Evolutionary conservation across 305 asterid genomes (phyloP), one percentile per base, ranked within the genome.

Genomic region (Fraxinus xanthoxyloides): DNA sequence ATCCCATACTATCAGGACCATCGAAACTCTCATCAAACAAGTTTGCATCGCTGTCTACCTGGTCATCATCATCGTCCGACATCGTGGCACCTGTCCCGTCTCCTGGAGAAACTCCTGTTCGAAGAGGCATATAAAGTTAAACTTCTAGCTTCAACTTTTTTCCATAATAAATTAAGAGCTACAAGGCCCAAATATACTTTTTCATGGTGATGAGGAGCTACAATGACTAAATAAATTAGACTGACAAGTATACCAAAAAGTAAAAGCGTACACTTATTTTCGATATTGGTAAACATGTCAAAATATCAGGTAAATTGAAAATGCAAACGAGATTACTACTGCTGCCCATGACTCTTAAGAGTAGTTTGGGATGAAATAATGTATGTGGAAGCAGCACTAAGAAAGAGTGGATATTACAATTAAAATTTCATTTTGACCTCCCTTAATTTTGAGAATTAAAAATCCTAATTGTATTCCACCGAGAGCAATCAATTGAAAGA

Each of bases 11-110:
- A 21, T 89, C 91, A 70, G 81, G 79, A 78, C 90, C 90, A 35
- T 86, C 92, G 7, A 87, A 69, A 87, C 91, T 77, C 78, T 89
- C 89, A 54, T 87, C 92, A 12, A 83, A 84, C 85, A 91, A 78
- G 83, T 88, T 87, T 65, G 83, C 78, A 59, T 91, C 91, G 79
- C 94, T 88, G 36, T 91, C 92, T 31, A 77, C 87, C 75, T 83
- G 90, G n/a, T 87, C 92, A 2, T 91, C 92, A 0, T 91, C 94
- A 31, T 89, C 94, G 65, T 91, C 94, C 0, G 94, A 89, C 92
- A 89, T 91, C 24, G 94, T 91, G 17, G 92, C 90, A 2, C 94
- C 90, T 26, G 92, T 91, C 69, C 92, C 94, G 82, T 91, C 92
- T 73, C 92, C 94, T 26, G 90, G 94, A 9, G 94, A 87, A 63